Conservation (phyloP, 164 flowering plant genomes). For the Aristolochia fimbriata region DNA sequence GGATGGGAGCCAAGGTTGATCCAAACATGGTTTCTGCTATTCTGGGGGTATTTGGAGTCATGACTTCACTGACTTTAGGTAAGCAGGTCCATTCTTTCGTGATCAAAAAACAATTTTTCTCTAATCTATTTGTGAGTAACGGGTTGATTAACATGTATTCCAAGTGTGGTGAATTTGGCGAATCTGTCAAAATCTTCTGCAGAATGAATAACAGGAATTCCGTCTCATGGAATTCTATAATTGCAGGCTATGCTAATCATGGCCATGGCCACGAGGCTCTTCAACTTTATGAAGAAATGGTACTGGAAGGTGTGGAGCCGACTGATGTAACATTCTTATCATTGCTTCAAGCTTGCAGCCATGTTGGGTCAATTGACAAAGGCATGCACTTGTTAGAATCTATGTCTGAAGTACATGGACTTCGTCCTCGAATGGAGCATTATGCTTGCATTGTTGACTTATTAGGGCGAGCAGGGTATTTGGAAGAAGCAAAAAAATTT, state of each 20-base stretch:
- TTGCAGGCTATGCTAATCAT: constrained; percentile 85
- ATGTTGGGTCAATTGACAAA: constrained; percentile 56
- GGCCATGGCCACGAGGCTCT: constrained; percentile 66
- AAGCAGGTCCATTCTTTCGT: constrained; percentile 61
- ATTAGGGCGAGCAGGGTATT: constrained; percentile 71
- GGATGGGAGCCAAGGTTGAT: constrained; percentile 42
- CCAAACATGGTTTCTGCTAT: constrained; percentile 63
- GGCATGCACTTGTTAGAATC: constrained; percentile 65
- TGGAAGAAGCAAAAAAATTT: constrained; percentile 55
- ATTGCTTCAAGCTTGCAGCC: constrained; percentile 87
- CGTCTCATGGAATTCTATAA: constrained; percentile 78
- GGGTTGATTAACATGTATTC: constrained; percentile 89
- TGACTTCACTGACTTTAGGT: constrained; percentile 56
- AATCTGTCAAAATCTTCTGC: constrained; percentile 48
- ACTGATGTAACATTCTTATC: constrained; percentile 83
- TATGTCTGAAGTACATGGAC: constrained; percentile 43
- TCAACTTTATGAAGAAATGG: constrained; percentile 59
- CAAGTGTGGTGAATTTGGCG: constrained; percentile 66
- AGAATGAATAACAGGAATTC: constrained; percentile 39
- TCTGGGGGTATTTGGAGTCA: constrained; percentile 65
- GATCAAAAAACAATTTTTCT: constrained; percentile 48
- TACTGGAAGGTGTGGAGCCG: constrained; percentile 39
- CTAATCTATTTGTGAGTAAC: constrained; percentile 54
- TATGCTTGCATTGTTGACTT: constrained; percentile 83
- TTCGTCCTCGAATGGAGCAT: constrained; percentile 70